A percentile compares a stretch with the other conserved stretches of the same genome.
Evolutionary conservation across 108 stramenopile species (phyloP).

Genomic region (Skeletonema marinoi): DNA sequence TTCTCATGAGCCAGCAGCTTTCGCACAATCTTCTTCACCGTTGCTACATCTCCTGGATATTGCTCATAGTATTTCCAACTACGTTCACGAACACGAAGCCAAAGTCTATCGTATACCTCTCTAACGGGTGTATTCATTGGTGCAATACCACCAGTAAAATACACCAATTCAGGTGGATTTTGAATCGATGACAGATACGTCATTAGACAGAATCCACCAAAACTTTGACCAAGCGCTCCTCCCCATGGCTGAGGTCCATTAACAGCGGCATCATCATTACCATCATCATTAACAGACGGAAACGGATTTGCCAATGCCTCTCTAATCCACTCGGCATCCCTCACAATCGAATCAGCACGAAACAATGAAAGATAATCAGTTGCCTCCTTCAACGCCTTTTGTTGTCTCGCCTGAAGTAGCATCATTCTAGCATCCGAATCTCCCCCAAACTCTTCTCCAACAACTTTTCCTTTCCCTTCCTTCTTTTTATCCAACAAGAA

Average conservation of each 20-base stretch:
- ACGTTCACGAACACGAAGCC: slow-evolving; percentile 79
- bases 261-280: slow-evolving; percentile 1
- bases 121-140: slow-evolving; percentile 72
- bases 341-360: slow-evolving; percentile 89
- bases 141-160: slow-evolving; percentile 93
- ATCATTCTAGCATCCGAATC: slow-evolving; percentile 7
- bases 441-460: slow-evolving; percentile 1
- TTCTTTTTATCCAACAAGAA: slow-evolving; percentile 60
- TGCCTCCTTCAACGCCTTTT: slow-evolving; percentile 56
- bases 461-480: slow-evolving; percentile 1
- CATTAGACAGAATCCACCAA: slow-evolving; percentile 93
- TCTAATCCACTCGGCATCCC: slow-evolving; percentile 88
- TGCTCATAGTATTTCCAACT: slow-evolving; percentile 82
- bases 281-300: slow-evolving; percentile 15
- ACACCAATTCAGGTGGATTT: slow-evolving; percentile 66
- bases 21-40: slow-evolving; percentile 79
- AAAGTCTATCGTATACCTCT: slow-evolving; percentile 62
- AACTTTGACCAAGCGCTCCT: slow-evolving; percentile 87
- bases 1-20: slow-evolving; percentile 36
- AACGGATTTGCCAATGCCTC: slow-evolving; percentile 57
- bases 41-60: slow-evolving; percentile 85
- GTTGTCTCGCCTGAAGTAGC: slow-evolving; percentile 38
- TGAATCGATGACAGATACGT: slow-evolving; percentile 81
- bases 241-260: slow-evolving; percentile 61
- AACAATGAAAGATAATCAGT: slow-evolving; percentile 80